Percentiles rank a stretch among this genome's conserved stretches.
Conservation (phyloP, 2,329 filamentous ascomycete species). For the Sporothrix globosa region DNA sequence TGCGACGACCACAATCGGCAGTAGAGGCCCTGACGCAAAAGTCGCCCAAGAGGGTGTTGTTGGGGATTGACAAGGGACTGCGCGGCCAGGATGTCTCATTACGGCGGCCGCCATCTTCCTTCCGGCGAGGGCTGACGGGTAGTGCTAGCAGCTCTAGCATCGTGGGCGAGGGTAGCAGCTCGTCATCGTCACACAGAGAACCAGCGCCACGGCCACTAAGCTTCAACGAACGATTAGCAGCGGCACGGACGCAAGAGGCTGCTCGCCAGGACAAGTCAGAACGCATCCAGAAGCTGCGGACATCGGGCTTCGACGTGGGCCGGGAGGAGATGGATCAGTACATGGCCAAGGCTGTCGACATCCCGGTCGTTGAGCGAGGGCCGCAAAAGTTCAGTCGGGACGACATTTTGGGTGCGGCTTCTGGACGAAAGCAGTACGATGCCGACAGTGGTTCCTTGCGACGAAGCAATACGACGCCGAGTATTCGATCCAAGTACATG, state of each 20-base stretch:
- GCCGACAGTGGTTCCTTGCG: conserved; percentile 36
- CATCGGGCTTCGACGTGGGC: conserved; percentile 60
- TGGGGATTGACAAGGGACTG: conserved; percentile 89
- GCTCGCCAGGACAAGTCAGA: conserved; percentile 55
- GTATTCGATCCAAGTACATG: conserved; percentile 34
- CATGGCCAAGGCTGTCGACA: conserved; percentile 60
- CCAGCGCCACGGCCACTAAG: conserved; percentile 50
- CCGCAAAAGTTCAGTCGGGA: conserved; percentile 64
- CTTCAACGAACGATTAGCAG: conserved; percentile 85
- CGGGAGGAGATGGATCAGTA: conserved; percentile 62
- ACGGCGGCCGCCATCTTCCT: conserved; percentile 65
- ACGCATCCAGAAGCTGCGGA: conserved; percentile 58
- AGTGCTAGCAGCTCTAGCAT: conserved; percentile 18
- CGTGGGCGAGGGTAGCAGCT: conserved; percentile 16
- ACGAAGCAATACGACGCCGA: conserved; percentile 52
- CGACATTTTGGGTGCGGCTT: conserved; percentile 56
- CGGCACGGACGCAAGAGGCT: conserved; percentile 63
- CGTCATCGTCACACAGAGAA: conserved; percentile 33
- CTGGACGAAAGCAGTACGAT: conserved; percentile 12
- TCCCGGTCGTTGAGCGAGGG: conserved; percentile 54
- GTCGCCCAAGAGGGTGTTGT: conserved; percentile 76
- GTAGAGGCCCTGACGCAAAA: conserved; percentile 57
- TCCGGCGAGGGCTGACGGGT: conserved; percentile 42
- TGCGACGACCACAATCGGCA: conserved; percentile 59
- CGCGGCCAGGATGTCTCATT: conserved; percentile 81